Percentiles rank a stretch among this genome's conserved stretches.
phyloP scores from a whole-genome alignment of 106 monocot genomes.

The Phalaenopsis aphrodite region DNA sequence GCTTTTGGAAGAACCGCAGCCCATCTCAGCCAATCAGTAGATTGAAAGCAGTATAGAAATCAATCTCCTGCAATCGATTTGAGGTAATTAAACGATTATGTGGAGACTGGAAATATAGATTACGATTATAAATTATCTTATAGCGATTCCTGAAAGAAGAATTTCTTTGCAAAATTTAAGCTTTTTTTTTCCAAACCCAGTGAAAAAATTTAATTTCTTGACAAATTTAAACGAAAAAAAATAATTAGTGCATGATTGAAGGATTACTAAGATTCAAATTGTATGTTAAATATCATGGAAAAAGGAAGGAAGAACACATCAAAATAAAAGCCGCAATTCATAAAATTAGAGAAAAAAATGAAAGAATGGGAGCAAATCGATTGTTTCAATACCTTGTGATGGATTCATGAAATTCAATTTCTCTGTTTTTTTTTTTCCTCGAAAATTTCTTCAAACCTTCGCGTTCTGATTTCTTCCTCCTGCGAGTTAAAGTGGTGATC shows the following conservation, averaged over 20 bases:
- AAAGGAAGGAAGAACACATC: neutral
- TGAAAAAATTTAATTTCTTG: no score
- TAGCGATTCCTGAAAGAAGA: neutral
- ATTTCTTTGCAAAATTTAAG: neutral
- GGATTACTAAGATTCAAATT: neutral
- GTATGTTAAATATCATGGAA: neutral
- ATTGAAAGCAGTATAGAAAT: neutral
- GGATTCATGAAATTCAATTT: neutral
- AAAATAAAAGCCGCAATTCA: neutral
- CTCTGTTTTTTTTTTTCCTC: neutral
- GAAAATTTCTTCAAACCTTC: neutral
- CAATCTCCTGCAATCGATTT: neutral
- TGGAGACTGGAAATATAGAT: neutral
- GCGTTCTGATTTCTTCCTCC: neutral
- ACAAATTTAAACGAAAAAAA: neutral
- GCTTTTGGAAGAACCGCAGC: slow-evolving; percentile 3
- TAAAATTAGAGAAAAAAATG: neutral
- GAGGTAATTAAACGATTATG: neutral
- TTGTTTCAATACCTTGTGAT: neutral
- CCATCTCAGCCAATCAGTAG: slow-evolving; percentile 5
- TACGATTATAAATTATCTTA: neutral
- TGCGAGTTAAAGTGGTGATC: neutral
- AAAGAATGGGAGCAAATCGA: no score
- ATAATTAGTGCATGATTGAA: neutral
- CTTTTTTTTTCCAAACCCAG: no score